phyloP scores from a whole-genome alignment of 2,329 filamentous ascomycete species.

The Aspergillus eucalypticola region DNA sequence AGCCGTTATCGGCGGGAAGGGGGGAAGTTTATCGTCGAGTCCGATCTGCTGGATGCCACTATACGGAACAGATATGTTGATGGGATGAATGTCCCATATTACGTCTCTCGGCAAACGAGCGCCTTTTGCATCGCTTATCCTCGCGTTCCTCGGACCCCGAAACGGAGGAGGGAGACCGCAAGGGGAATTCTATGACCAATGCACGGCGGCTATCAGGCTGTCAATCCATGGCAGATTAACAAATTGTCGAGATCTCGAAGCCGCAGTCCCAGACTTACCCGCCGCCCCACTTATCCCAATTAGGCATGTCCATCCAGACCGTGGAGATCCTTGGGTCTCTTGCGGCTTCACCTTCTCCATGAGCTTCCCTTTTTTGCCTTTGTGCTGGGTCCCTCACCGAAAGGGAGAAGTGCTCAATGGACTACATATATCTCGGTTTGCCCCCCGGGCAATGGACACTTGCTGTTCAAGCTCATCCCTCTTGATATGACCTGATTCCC shows the following conservation, averaged over 20 bases:
- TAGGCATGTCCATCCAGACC: conserved; percentile 31
- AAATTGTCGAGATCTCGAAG: background rate
- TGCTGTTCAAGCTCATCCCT: background rate
- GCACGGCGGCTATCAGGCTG: background rate
- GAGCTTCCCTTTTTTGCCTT: background rate
- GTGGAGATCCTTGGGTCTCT: conserved; percentile 2
- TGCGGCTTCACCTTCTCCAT: background rate
- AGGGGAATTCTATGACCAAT: background rate
- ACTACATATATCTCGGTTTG: background rate
- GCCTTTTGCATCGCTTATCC: background rate
- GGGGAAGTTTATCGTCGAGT: too few species aligned
- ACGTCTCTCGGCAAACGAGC: too few species aligned
- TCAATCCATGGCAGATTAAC: background rate
- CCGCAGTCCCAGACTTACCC: background rate
- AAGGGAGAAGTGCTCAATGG: background rate
- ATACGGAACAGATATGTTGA: too few species aligned
- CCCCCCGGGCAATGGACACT: background rate
- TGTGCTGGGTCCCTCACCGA: background rate
- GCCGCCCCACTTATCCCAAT: conserved; percentile 21
- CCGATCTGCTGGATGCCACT: too few species aligned
- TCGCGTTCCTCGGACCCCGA: conserved; percentile 6
- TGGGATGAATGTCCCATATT: too few species aligned
- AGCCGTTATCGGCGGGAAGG: background rate
- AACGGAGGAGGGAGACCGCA: background rate
- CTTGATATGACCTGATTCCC: background rate